Evolutionary conservation across 495 filamentous ascomycete genomes (phyloP).

Genomic region (Lasiosphaeriaceae sp.): DNA sequence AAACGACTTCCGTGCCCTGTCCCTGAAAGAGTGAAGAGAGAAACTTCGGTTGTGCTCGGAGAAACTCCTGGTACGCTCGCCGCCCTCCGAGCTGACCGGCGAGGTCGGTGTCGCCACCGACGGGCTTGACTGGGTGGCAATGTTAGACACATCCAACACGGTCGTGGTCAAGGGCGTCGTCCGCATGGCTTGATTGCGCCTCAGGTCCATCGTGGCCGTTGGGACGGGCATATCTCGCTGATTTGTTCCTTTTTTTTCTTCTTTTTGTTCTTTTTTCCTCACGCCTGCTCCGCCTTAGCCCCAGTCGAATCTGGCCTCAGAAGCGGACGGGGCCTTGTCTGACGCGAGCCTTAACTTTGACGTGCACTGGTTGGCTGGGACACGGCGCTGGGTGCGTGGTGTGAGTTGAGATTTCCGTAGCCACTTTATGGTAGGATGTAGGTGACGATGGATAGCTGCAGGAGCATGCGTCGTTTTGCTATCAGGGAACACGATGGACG

Average conservation of each 20-base stretch:
- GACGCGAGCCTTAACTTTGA: too few species aligned
- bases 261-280: neutral
- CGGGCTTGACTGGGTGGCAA: conserved; percentile 8
- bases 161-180: conserved; percentile 12
- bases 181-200: conserved; percentile 5
- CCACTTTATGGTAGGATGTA: too few species aligned
- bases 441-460: too few species aligned
- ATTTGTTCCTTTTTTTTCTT: neutral
- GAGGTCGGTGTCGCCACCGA: conserved; percentile 13
- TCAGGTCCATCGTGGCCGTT: conserved; percentile 9
- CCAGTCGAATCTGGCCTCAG: too few species aligned
- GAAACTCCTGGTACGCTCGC: conserved; percentile 1
- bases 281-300: too few species aligned
- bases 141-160: conserved; percentile 11
- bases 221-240: neutral
- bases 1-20: conserved; percentile 21
- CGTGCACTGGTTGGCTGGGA: too few species aligned
- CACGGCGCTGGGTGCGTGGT: too few species aligned
- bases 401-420: too few species aligned
- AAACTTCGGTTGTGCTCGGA: conserved; percentile 11
- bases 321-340: too few species aligned
- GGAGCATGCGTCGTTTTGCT: too few species aligned
- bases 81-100: conserved; percentile 22
- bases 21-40: conserved; percentile 23
- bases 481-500: too few species aligned